A percentile compares a stretch with the other conserved stretches of the same genome.
phyloP scores from a whole-genome alignment of 176 grass and related monocot species.

The Carex scoparia region DNA sequence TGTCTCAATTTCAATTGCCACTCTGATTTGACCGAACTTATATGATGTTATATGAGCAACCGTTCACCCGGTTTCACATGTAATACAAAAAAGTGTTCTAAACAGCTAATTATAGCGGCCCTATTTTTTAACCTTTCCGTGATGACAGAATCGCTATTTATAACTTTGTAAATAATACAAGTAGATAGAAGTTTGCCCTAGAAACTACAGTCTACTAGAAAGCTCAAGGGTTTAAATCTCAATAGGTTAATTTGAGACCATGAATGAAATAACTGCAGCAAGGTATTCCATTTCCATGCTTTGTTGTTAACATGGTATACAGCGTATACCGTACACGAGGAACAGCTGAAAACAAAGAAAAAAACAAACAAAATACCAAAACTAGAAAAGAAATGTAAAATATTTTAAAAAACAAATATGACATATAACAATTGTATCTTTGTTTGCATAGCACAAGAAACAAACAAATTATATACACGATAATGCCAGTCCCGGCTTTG shows the following conservation, averaged over 20 bases:
- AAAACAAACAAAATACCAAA: neutral
- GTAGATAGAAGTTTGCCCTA: no score
- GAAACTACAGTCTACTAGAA: no score
- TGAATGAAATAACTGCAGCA: neutral
- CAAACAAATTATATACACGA: conserved; percentile 28
- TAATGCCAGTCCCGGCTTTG: neutral
- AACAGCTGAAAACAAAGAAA: neutral
- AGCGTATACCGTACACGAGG: neutral
- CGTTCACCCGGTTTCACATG: neutral
- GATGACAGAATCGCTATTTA: no score
- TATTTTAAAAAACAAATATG: neutral
- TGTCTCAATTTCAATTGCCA: neutral
- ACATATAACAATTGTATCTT: neutral
- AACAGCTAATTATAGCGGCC: no score
- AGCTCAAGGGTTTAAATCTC: no score
- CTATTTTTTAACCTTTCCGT: no score
- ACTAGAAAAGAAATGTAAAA: neutral
- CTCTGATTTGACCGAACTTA: neutral
- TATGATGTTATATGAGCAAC: neutral
- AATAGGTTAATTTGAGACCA: neutral
- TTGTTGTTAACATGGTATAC: neutral
- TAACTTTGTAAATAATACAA: no score
- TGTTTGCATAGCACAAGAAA: conserved; percentile 11
- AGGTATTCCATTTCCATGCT: neutral
- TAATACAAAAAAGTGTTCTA: no score